Evolutionary conservation across 331 rosid genomes (phyloP).

Genomic region (Erythrophleum ivorense): DNA sequence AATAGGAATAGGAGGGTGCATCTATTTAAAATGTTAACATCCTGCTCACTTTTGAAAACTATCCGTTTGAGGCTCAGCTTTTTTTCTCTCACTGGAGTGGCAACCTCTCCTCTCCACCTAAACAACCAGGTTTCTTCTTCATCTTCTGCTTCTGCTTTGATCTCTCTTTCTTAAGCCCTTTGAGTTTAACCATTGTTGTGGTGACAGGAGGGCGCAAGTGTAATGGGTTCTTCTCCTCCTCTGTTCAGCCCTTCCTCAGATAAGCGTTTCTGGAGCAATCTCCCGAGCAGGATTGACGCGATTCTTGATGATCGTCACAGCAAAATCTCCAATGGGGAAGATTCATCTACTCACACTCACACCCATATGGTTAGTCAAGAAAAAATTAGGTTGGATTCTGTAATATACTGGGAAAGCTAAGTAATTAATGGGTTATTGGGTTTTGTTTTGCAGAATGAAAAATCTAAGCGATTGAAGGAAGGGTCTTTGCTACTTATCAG

Average conservation of each 20-base stretch:
- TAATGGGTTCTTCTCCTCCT: constrained; percentile 61
- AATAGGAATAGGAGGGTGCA: background rate
- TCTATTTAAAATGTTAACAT: constrained; percentile 37
- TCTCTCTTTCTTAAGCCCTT: background rate
- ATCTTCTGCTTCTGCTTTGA: background rate
- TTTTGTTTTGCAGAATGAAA: constrained; percentile 46
- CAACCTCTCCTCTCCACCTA: constrained; percentile 55
- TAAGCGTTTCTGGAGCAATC: constrained; percentile 77
- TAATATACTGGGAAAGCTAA: background rate
- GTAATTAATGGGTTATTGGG: constrained; percentile 22
- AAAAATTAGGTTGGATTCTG: background rate
- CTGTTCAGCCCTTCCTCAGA: constrained; percentile 76
- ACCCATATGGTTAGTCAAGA: constrained; percentile 41
- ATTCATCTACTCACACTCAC: constrained; percentile 22
- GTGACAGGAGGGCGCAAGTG: constrained; percentile 43
- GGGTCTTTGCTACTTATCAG: constrained; percentile 73
- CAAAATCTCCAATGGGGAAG: constrained; percentile 25
- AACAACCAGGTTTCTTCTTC: constrained; percentile 51
- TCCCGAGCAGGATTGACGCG: constrained; percentile 55
- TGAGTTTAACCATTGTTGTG: background rate
- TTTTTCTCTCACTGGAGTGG: constrained; percentile 39
- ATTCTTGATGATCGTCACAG: constrained; percentile 51
- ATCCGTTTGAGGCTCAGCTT: constrained; percentile 66
- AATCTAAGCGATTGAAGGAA: constrained; percentile 60
- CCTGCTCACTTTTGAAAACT: constrained; percentile 49